Base-by-base conservation (phyloP, 225 moss, liverwort and hornwort genomes). In the Pseudoscleropodium purum region DNA sequence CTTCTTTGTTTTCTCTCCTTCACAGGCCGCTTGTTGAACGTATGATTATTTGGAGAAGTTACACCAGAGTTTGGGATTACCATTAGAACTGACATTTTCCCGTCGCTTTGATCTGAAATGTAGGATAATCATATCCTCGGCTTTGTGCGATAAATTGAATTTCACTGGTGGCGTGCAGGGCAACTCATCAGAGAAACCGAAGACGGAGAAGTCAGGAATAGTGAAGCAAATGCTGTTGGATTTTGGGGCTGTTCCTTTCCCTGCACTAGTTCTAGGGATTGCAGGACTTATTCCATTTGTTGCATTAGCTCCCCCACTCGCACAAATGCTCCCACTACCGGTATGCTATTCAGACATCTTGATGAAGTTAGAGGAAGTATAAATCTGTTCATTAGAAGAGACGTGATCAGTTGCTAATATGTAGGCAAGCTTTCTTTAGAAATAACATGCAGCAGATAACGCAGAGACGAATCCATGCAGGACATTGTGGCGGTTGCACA, bases 241-340 rank as follows among this genome's bases (percentile, higher is more conserved):
- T 88, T 94, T 98, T 87, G 96, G 96, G 85, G 87, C 92, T 52
- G 97, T 97, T 91, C 98, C 97, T 87, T 88, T 94, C 66, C 95
- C 91, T 90, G 94, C 98, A 56, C 92, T 97, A 60, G 92, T 93
- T 84, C 90, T 98, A 82, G 98, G 98, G 54, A 85, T 96, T 57
- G 95, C 94, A 85, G 97, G 98, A 87, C 97, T 97, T 75, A 95
- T 98, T 91, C 98, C 98, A 21, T 98, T 98, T 72, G 95, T 98
- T 82, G 92, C 94, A 51, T 89, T 98, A 90, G 93, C 97, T 77
- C 96, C 98, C 56, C 97, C 96, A 63, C 93, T 98, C 84, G 95
- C 94, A 63, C 95, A 95, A 61, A 72, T 97, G 90, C 94, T 98
- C 84, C 96, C 98, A 45, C 64, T 98, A 91, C 97, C 98, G 84